Percentiles rank a stretch among this genome's conserved stretches.
Evolutionary conservation across 345 rosid genomes (phyloP).

Genomic region (Rhodamnia rubescens): DNA sequence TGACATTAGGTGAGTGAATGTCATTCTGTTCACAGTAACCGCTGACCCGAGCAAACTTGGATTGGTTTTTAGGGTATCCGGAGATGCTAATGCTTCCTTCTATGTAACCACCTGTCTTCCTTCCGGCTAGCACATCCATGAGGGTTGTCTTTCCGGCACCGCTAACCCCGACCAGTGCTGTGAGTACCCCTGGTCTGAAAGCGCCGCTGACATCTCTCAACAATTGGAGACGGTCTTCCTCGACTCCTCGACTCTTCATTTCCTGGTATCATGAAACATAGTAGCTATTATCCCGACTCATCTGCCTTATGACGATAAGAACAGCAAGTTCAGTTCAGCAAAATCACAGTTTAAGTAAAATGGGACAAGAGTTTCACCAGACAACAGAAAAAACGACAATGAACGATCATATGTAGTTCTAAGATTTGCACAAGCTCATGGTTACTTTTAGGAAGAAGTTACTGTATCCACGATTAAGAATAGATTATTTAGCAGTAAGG

Average conservation of each 20-base stretch:
- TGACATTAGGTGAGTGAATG: constrained; percentile 83
- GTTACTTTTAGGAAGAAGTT: background rate
- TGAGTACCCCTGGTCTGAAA: constrained; percentile 68
- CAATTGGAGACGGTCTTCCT: constrained; percentile 55
- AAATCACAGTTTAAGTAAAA: background rate
- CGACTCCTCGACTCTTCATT: constrained; percentile 60
- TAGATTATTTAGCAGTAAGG: background rate
- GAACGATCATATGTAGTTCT: background rate
- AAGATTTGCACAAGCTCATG: background rate
- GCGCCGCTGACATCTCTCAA: constrained; percentile 60
- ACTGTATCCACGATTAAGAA: background rate
- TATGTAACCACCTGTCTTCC: constrained; percentile 66
- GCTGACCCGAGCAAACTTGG: constrained; percentile 67
- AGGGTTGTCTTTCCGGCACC: constrained; percentile 93
- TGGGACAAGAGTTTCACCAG: background rate
- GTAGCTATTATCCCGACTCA: background rate
- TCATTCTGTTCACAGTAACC: constrained; percentile 87
- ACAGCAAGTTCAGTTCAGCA: background rate
- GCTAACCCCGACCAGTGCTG: constrained; percentile 81
- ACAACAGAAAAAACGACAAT: background rate
- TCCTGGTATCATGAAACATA: constrained; percentile 24
- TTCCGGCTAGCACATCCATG: constrained; percentile 85
- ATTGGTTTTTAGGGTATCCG: constrained; percentile 76
- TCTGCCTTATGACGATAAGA: background rate
- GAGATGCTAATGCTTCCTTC: constrained; percentile 64